Conservation (phyloP, 495 filamentous ascomycete genomes). For the Astrothelium macrocarpum region DNA sequence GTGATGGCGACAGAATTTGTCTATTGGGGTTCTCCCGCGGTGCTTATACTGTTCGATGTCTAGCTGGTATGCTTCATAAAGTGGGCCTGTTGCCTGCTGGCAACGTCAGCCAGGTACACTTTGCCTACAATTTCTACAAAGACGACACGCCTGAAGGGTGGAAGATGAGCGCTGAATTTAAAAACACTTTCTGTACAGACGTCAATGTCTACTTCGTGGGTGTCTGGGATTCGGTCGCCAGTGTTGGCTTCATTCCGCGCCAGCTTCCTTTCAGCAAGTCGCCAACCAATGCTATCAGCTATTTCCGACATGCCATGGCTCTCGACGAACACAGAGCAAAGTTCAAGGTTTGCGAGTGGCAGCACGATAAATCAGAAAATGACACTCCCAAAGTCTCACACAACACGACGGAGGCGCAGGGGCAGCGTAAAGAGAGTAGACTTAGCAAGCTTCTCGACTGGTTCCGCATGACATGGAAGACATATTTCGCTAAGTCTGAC, state of each 20-base stretch:
- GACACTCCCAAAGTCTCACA: constrained; percentile 5
- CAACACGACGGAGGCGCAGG: no score
- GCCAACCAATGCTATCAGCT: constrained; percentile 28
- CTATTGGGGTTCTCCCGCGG: constrained; percentile 34
- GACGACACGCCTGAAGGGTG: constrained; percentile 29
- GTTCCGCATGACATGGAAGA: neutral
- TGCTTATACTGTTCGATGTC: constrained; percentile 32
- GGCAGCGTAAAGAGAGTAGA: neutral
- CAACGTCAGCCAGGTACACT: constrained; percentile 29
- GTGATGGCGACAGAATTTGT: constrained; percentile 33
- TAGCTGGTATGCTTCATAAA: constrained; percentile 34
- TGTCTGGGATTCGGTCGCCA: constrained; percentile 35
- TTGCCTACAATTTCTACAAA: constrained; percentile 37
- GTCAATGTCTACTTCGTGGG: constrained; percentile 34
- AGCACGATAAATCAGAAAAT: constrained; percentile 19
- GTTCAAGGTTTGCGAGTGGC: constrained; percentile 33
- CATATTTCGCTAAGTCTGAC: neutral
- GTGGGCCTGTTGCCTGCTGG: constrained; percentile 33
- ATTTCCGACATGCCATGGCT: constrained; percentile 34
- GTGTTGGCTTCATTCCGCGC: constrained; percentile 33
- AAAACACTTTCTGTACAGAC: constrained; percentile 35
- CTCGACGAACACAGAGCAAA: constrained; percentile 34
- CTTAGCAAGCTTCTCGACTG: neutral
- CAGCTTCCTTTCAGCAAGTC: constrained; percentile 33
- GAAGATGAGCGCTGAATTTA: constrained; percentile 32